Evolutionary conservation across 202 grass and related monocot species (phyloP), one percentile per base, ranked within the genome.

Genomic region (Digitaria exilis): DNA sequence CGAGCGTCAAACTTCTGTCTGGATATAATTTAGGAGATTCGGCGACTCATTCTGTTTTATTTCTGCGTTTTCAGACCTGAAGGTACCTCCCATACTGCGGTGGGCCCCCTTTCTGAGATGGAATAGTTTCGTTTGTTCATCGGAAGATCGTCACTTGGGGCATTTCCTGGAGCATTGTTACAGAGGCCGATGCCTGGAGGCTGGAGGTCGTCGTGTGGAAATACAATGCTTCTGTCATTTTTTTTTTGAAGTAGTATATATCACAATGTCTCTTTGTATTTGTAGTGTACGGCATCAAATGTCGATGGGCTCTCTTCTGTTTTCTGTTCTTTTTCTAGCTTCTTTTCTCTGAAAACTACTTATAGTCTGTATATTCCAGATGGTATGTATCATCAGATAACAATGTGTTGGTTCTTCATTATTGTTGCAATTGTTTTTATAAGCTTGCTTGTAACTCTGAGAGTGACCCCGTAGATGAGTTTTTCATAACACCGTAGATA

Each of bases 41-140:
- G 50, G 30, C 29, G 50, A 16, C 58, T 69, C 12, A 35, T 60
- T 63, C 2, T n/a, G 2, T 30, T 51, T 9, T 2, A n/a, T 81
- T 3, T 32, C 10, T 65, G 45, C 64, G 21, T 73, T 65, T 80
- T 48, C 69, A 80, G 77, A 49, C 28, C 69, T 80, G 59, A 52
- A 74, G 24, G 52, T 28, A 44, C 26, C 24, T 80, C 18, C n/a
- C 51, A 55, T 43, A 9, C 60, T 6, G 28, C 24, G 10, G 46
- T 3, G 58, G 61, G 25, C 22, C 14, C 17, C 4, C 21, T 46
- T 34, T 57, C 25, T 45, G 35, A 46, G 30, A 69, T 32, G 50
- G 6, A 3, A 9, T 7, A 19, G 30, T 28, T 46, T 42, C 15
- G 10, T 37, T 66, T 42, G 49, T 29, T 14, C 7, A 9, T 49